Evolutionary conservation across 257 asterid genomes (phyloP).

Genomic region (Solanum pimpinellifolium): DNA sequence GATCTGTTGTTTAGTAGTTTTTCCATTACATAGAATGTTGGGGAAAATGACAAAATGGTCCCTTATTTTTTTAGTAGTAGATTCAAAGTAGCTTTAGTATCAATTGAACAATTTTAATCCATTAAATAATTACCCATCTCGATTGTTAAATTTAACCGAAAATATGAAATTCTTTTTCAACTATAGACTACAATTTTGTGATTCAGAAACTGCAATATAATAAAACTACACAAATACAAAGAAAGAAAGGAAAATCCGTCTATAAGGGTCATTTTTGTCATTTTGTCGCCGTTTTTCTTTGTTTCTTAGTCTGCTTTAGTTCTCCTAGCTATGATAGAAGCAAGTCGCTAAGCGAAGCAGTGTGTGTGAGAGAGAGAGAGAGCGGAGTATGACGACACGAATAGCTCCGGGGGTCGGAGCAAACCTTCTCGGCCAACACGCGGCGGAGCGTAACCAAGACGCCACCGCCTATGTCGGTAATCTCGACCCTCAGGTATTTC

Average conservation of each 20-base stretch:
- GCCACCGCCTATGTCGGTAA: conserved; percentile 96
- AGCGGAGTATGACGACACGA: conserved; percentile 53
- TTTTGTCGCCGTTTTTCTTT: not conserved
- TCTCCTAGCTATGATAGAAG: not conserved
- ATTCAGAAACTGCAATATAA: not conserved
- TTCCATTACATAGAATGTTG: not conserved
- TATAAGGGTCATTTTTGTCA: not conserved
- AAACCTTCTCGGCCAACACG: conserved; percentile 89
- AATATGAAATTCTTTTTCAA: not conserved
- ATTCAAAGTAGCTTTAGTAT: not conserved
- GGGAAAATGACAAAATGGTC: not conserved
- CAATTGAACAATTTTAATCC: not conserved
- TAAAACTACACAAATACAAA: not conserved
- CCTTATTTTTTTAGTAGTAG: not conserved
- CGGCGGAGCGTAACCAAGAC: conserved; percentile 96
- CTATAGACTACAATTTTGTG: not conserved
- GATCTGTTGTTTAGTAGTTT: not conserved
- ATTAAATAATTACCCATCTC: not conserved
- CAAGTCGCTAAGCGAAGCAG: not conserved
- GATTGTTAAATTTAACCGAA: not conserved
- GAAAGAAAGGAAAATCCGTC: not conserved
- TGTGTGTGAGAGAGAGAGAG: not conserved
- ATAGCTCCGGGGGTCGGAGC: conserved; percentile 97
- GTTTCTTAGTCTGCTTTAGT: not conserved
- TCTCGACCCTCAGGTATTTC: conserved; percentile 59